Evolutionary conservation across 140 eudicot genomes (phyloP), one percentile per base, ranked within the genome.

Genomic region (Stevia rebaudiana): DNA sequence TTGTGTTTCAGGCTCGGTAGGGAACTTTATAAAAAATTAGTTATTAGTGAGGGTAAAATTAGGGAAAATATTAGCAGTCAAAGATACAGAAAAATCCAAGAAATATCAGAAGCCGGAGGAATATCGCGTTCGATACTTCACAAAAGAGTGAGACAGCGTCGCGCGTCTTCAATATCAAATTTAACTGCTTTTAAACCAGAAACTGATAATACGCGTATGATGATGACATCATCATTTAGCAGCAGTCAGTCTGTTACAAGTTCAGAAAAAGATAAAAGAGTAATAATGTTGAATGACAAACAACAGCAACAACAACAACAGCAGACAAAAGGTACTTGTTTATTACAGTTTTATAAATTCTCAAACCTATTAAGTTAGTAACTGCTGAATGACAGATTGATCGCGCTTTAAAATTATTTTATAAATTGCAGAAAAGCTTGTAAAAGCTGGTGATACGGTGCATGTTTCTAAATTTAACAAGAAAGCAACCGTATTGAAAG

Each of bases 361-460:
- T 31, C 24, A 11, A 11, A 24, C 11, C 19, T 24, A 53, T 37
- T 21, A 15, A 35, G 61, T 21, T 37, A 7, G 11, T 31, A 46
- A 43, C 37, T 57, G 18, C 30, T 25, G 18, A 31, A 33, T 57
- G 63, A 31, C 15, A 57, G 56, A 41, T 15, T 3, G 37, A 3
- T 19, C 9, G 39, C 8, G 0, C 44, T 10, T 15, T 40, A 17
- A 46, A 48, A 11, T 8, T 6, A 19, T 43, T 41, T 41, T 4
- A 28, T 58, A 37, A 44, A 33, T 63, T 76, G 79, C 76, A 83
- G 89, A 51, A 47, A 81, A 72, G 67, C 61, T 68, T 8, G 87
- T 88, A n/a, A 92, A 80, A 78, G 81, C 80, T 57, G 96, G 98
- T 72, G 98, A 88, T 65, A 49, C 40, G 69, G 95, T 88, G 74